Evolutionary conservation across 768 basidiomycete species (phyloP).

Genomic region (Coprinopsis strossmayeri): DNA sequence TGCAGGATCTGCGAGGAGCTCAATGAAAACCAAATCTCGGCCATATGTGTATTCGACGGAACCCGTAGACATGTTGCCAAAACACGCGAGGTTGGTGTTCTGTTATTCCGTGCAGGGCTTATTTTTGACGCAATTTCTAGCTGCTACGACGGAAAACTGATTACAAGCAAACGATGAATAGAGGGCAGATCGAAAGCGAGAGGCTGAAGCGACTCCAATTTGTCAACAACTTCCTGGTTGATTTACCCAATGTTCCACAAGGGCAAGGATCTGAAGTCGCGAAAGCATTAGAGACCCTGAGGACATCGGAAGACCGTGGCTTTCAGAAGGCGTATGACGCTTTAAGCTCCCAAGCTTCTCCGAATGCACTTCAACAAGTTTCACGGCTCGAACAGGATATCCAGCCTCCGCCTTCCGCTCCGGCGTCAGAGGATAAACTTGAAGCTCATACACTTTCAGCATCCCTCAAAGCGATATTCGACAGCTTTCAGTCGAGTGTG

Average conservation of each 20-base stretch:
- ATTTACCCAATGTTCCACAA: not conserved
- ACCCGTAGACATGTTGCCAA: constrained; percentile 62
- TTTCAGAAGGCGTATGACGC: constrained; percentile 7
- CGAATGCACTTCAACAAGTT: not conserved
- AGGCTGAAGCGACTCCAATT: constrained; percentile 9
- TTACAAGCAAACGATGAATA: constrained; percentile 6
- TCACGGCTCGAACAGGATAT: not conserved
- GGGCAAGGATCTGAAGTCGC: constrained; percentile 3
- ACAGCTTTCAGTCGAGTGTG: not conserved
- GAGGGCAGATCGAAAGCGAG: constrained; percentile 8
- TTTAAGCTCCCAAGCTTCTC: constrained; percentile 10
- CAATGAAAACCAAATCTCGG: constrained; percentile 44
- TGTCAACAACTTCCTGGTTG: constrained; percentile 5
- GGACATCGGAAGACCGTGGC: not conserved
- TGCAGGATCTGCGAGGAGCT: constrained; percentile 63
- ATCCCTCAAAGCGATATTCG: not conserved
- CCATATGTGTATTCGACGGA: constrained; percentile 80
- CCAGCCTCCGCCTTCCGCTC: not conserved
- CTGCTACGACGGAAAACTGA: constrained; percentile 5
- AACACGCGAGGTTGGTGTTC: constrained; percentile 51
- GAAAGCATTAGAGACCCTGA: constrained; percentile 3
- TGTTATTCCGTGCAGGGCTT: not conserved
- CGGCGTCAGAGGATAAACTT: not conserved
- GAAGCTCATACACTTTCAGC: not conserved
- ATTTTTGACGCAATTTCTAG: constrained; percentile 1